Conservation (phyloP, 83 land plant genomes). For the Picea abies region DNA sequence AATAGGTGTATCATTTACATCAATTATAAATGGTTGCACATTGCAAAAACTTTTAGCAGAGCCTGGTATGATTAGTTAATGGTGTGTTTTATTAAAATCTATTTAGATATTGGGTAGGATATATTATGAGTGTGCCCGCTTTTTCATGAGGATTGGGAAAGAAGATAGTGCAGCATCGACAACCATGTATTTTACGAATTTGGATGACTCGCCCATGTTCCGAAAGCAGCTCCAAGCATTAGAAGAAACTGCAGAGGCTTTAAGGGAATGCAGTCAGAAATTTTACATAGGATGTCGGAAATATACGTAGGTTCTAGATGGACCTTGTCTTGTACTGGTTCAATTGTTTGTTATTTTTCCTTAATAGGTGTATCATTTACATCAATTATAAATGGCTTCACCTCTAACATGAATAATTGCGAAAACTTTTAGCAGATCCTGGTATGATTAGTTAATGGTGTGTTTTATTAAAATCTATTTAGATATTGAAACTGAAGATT, state of each 20-base stretch:
- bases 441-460: not conserved
- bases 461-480: not conserved
- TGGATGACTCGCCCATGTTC: constrained; percentile 44
- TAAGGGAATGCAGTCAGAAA: constrained; percentile 88
- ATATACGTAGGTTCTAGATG: constrained; percentile 72
- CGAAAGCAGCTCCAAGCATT: constrained; percentile 72
- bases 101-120: constrained; percentile 8
- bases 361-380: not conserved
- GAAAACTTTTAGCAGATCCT: not conserved
- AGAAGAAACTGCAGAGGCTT: constrained; percentile 92
- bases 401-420: not conserved
- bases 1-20: not conserved
- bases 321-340: not conserved
- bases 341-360: not conserved
- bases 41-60: not conserved
- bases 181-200: constrained; percentile 31
- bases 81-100: not conserved
- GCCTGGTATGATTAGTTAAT: not conserved
- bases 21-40: not conserved
- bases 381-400: not conserved
- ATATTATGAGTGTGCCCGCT: not conserved
- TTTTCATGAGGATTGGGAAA: constrained; percentile 6
- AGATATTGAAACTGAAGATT: not conserved
- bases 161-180: not conserved
- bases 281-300: constrained; percentile 97